A percentile compares a stretch with the other conserved stretches of the same genome.
These are phyloP conservation scores for Casaregolazyma lundiana DNA, from an alignment of 1,139 yeast species.

Conservation along the genomic window DNA sequence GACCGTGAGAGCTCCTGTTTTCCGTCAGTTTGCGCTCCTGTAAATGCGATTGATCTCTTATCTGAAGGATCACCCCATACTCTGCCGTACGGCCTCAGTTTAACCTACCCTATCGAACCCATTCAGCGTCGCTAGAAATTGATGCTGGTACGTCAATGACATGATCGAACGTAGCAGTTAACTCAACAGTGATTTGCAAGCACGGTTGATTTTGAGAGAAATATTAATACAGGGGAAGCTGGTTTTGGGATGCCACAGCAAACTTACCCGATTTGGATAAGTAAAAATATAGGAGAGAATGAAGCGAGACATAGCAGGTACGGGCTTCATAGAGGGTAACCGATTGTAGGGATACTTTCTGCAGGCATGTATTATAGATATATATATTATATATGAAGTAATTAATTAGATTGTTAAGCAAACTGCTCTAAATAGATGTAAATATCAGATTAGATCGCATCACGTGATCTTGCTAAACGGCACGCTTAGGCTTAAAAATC, in stretches of 20 bases:
- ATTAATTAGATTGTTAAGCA: no score
- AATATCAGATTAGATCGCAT: no score
- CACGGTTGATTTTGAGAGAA: neutral
- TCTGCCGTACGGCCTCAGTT: neutral
- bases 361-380: no score
- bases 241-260: neutral
- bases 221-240: neutral
- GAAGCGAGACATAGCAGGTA: neutral
- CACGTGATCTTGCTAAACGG: no score
- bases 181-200: neutral
- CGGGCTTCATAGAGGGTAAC: neutral
- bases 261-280: neutral
- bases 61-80: neutral
- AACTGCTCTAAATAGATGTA: no score
- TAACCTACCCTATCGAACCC: conserved; percentile 27
- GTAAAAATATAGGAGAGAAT: neutral
- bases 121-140: conserved; percentile 27
- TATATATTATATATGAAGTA: no score
- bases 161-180: neutral
- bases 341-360: no score
- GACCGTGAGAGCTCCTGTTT: neutral
- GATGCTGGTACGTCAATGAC: conserved; percentile 22
- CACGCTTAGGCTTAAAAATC: no score
- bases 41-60: neutral
- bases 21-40: neutral